Evolutionary conservation across 108 stramenopile genomes (phyloP).

Genomic region (Cyclostephanos invisitatus): DNA sequence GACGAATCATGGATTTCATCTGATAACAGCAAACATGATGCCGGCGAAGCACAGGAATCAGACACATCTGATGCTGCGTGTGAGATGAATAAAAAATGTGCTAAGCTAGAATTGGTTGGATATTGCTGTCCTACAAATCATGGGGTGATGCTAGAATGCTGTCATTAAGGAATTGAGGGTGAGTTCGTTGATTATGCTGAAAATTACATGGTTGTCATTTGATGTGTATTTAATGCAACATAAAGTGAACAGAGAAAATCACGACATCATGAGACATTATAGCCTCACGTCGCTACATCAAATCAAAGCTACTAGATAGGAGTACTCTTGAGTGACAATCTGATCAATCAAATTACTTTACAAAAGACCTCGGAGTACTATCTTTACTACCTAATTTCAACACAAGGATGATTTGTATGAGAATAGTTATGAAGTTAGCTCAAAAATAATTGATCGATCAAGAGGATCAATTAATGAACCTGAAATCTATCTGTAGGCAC

Average conservation of each 20-base stretch:
- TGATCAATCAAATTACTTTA: not conserved
- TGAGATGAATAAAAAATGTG: constrained; percentile 29
- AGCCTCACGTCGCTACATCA: no score
- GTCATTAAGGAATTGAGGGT: constrained; percentile 7
- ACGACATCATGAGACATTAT: no score
- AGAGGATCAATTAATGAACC: no score
- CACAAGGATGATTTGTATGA: not conserved
- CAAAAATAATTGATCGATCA: not conserved
- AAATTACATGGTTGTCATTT: no score
- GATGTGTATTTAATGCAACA: not conserved
- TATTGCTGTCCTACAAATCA: constrained; percentile 37
- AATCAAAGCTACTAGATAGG: not conserved
- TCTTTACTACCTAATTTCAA: no score
- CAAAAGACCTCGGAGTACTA: no score
- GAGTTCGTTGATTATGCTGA: not conserved
- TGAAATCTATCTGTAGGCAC: no score
- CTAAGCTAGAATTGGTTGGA: constrained; percentile 18
- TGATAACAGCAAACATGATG: constrained; percentile 4
- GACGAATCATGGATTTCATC: constrained; percentile 16
- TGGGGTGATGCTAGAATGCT: constrained; percentile 42
- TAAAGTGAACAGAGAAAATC: not conserved
- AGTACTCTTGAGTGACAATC: not conserved
- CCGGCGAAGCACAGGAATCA: not conserved
- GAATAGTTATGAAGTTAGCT: not conserved
- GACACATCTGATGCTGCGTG: constrained; percentile 11